These are phyloP conservation scores for Wickerhamomyces sydowiorum DNA, from an alignment of 805 yeast species.

Conservation along the genomic window DNA sequence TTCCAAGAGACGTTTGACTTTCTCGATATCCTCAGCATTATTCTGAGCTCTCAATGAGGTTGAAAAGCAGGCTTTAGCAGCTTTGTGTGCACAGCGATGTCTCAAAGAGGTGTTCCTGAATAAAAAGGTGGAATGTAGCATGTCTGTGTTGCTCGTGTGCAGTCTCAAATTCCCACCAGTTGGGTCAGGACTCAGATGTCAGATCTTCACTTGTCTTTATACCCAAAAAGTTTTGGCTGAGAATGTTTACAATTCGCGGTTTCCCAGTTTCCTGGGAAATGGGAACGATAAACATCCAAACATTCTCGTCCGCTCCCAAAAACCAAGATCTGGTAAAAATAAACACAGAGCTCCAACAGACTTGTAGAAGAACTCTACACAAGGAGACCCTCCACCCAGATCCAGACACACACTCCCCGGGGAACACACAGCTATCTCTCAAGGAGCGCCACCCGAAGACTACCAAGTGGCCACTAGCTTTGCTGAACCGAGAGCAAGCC, in stretches of 20 bases:
- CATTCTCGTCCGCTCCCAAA: neutral
- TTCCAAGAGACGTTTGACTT: slow-evolving; percentile 1
- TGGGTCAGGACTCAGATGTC: too few relatives aligned
- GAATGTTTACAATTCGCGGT: neutral
- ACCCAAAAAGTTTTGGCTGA: neutral
- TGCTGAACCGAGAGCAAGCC: too few relatives aligned
- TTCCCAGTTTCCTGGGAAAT: neutral
- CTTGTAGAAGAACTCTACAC: too few relatives aligned
- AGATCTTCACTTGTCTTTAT: neutral
- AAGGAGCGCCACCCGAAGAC: too few relatives aligned
- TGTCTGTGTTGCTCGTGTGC: too few relatives aligned
- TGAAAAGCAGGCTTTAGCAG: neutral
- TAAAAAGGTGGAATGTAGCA: too few relatives aligned
- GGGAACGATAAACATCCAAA: neutral
- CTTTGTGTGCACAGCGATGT: neutral
- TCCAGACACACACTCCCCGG: too few relatives aligned
- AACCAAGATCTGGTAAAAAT: neutral
- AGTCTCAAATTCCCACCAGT: too few relatives aligned
- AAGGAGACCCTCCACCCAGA: too few relatives aligned
- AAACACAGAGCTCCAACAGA: neutral
- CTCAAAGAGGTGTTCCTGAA: neutral
- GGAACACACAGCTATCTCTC: too few relatives aligned
- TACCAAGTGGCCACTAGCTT: too few relatives aligned
- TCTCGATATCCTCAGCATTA: slow-evolving; percentile 1
- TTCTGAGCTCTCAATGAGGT: neutral